Percentiles rank a stretch among this genome's conserved stretches.
Evolutionary conservation across 805 yeast genomes (phyloP).

Genomic region (Lipomyces chichibuensis): DNA sequence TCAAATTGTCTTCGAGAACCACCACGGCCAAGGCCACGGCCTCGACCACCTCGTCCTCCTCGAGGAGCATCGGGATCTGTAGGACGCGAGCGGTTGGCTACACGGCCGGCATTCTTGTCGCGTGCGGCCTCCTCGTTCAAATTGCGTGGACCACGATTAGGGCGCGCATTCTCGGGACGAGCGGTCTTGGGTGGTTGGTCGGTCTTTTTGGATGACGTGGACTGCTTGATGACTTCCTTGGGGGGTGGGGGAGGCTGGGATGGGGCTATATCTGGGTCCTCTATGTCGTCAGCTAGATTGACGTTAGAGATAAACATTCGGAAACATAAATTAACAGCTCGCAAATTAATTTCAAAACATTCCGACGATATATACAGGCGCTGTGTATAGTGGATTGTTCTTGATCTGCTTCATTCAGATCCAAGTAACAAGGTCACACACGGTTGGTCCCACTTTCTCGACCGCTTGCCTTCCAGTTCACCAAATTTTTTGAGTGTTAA

Average conservation of each 20-base stretch:
- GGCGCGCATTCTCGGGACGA: conserved; percentile 57
- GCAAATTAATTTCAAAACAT: background rate
- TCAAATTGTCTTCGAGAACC: conserved; percentile 49
- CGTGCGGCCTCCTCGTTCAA: conserved; percentile 84
- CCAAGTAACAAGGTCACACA: background rate
- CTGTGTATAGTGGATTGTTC: background rate
- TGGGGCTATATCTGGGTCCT: conserved; percentile 58
- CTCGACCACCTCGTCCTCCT: conserved; percentile 31
- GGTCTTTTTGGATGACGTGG: conserved; percentile 77
- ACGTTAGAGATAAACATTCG: background rate
- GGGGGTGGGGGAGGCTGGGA: conserved; percentile 50
- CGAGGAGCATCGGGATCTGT: conserved; percentile 34
- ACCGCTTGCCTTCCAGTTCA: background rate
- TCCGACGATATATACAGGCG: background rate
- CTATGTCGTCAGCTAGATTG: conserved; percentile 70
- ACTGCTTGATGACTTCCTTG: conserved; percentile 71
- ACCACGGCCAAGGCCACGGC: conserved; percentile 29
- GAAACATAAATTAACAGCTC: background rate
- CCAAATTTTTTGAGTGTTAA: background rate
- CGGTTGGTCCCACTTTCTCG: background rate
- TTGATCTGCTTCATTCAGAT: background rate
- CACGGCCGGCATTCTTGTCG: conserved; percentile 65
- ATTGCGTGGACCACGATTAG: conserved; percentile 63
- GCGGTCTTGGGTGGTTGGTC: conserved; percentile 82
- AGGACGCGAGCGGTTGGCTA: conserved; percentile 44